Percentiles rank a stretch among this genome's conserved stretches.
Conservation (phyloP, 495 filamentous ascomycete species). For the Penicillium herquei region DNA sequence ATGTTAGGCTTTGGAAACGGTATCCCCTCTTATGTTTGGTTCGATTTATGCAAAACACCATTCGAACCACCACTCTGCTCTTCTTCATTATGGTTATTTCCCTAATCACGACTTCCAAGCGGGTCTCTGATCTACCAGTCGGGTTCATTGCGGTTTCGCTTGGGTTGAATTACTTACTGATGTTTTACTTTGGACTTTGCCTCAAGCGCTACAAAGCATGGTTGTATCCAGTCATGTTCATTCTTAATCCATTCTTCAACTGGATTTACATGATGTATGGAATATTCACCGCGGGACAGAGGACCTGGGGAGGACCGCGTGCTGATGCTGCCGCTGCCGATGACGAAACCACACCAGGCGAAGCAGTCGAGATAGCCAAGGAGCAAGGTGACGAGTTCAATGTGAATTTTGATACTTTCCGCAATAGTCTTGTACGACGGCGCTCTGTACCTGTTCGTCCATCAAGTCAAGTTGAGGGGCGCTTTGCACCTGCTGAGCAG, state of each 20-base stretch:
- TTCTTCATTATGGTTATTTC: slow-evolving; percentile 96
- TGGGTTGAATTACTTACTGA: slow-evolving; percentile 90
- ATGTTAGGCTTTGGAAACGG: slow-evolving; percentile 83
- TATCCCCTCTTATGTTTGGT: slow-evolving; percentile 89
- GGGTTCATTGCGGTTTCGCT: slow-evolving; percentile 96
- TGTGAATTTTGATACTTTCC: slow-evolving; percentile 87
- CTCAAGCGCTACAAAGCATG: slow-evolving; percentile 88
- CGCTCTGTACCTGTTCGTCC: slow-evolving; percentile 68
- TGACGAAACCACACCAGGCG: slow-evolving; percentile 70
- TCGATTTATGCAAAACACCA: slow-evolving; percentile 94
- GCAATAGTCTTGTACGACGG: slow-evolving; percentile 53
- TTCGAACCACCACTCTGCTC: slow-evolving; percentile 89
- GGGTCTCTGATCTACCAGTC: slow-evolving; percentile 73
- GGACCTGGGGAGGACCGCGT: slow-evolving; percentile 95
- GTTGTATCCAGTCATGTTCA: slow-evolving; percentile 95
- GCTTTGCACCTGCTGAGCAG: slow-evolving; percentile 37
- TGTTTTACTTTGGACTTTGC: slow-evolving; percentile 91
- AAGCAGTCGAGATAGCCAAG: slow-evolving; percentile 79
- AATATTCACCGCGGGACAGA: slow-evolving; percentile 88
- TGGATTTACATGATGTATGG: slow-evolving; percentile 95
- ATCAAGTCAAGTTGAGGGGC: slow-evolving; percentile 68
- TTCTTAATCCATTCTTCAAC: slow-evolving; percentile 96
- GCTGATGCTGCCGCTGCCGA: slow-evolving; percentile 89
- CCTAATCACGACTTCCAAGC: slow-evolving; percentile 79
- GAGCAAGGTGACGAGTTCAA: slow-evolving; percentile 87